phyloP scores from a whole-genome alignment of 2,329 filamentous ascomycete species.

The Neonectria faginata region DNA sequence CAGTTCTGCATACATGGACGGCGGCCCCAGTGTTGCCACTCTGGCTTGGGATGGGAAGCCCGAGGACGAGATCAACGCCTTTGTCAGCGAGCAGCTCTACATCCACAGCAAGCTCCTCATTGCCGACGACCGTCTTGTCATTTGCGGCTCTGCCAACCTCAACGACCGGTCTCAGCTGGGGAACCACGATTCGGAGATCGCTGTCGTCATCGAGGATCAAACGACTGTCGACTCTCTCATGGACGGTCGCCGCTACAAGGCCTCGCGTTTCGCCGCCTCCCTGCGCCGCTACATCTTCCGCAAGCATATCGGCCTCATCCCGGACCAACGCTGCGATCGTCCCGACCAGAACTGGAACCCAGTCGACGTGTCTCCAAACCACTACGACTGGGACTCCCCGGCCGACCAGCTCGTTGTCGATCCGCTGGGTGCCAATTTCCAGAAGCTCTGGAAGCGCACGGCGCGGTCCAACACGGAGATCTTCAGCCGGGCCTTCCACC shows the following conservation, averaged over 20 bases:
- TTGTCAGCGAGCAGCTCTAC: constrained; percentile 72
- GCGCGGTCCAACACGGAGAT: constrained; percentile 83
- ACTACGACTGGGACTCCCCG: constrained; percentile 77
- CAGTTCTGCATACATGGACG: constrained; percentile 84
- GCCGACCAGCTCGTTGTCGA: constrained; percentile 78
- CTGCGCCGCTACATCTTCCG: constrained; percentile 89
- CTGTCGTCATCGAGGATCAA: constrained; percentile 87
- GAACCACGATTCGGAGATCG: constrained; percentile 87
- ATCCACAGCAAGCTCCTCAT: constrained; percentile 79
- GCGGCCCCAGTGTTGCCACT: constrained; percentile 74
- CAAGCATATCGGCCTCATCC: constrained; percentile 88
- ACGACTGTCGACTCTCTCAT: constrained; percentile 77
- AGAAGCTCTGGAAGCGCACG: constrained; percentile 76
- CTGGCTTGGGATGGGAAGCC: constrained; percentile 67
- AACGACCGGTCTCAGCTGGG: constrained; percentile 81
- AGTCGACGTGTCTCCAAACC: constrained; percentile 76
- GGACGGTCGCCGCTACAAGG: constrained; percentile 77
- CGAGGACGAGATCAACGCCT: constrained; percentile 69
- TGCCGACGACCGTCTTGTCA: constrained; percentile 83
- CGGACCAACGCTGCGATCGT: constrained; percentile 75
- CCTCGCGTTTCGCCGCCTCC: constrained; percentile 80
- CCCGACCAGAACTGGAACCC: constrained; percentile 82
- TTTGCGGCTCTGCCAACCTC: constrained; percentile 77
- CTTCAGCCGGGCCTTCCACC: constrained; percentile 86
- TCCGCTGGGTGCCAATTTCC: constrained; percentile 76